Conservation (phyloP, 352 stramenopile species). For the Phytophthora kernoviae region DNA sequence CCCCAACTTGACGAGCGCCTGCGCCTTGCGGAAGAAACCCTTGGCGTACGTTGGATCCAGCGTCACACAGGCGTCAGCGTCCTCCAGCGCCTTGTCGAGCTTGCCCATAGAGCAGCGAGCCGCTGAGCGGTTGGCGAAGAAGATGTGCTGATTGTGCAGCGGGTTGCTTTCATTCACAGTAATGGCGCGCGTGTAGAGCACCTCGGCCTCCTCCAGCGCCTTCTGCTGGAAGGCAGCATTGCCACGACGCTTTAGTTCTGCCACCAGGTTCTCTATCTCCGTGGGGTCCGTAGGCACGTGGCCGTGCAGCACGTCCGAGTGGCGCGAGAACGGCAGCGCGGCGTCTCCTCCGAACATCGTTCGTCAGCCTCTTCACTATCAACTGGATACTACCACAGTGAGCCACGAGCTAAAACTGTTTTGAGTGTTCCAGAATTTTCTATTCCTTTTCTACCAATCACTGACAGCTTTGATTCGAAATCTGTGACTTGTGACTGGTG, state of each 20-base stretch:
- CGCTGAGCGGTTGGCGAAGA: conserved; percentile 90
- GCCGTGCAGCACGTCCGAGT: conserved; percentile 82
- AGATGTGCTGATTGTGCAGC: conserved; percentile 78
- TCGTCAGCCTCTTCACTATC: not conserved
- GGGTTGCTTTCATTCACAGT: conserved; percentile 67
- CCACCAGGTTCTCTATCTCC: conserved; percentile 69
- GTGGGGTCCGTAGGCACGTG: conserved; percentile 48
- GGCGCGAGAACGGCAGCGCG: conserved; percentile 75
- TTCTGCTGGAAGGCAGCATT: conserved; percentile 89
- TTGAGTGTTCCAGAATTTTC: conserved; percentile 1
- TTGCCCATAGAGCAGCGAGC: conserved; percentile 87
- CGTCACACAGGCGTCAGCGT: conserved; percentile 70
- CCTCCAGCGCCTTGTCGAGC: conserved; percentile 55
- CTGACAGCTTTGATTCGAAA: not conserved
- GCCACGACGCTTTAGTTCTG: conserved; percentile 88
- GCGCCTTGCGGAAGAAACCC: conserved; percentile 83
- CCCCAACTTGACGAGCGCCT: conserved; percentile 75
- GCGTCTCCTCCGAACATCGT: conserved; percentile 79
- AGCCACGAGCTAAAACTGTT: not conserved
- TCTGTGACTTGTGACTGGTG: conserved; percentile 1
- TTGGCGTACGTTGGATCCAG: conserved; percentile 75
- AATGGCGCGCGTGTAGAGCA: conserved; percentile 97
- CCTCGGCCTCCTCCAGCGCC: conserved; percentile 91
- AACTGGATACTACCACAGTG: not conserved
- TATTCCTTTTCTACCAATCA: not conserved